phyloP scores from a whole-genome alignment of 805 yeast genomes.

The Starmera pachycereana region DNA sequence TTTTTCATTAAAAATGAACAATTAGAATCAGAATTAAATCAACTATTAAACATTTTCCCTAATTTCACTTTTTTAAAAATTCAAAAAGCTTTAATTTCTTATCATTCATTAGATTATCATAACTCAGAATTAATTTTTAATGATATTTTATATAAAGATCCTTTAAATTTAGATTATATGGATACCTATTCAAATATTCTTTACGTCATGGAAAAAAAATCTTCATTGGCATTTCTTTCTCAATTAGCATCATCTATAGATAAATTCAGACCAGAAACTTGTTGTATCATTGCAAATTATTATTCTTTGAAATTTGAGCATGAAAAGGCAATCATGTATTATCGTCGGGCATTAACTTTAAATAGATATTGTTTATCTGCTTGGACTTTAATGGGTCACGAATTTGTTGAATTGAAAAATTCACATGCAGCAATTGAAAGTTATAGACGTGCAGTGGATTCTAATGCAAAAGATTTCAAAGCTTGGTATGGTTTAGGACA shows the following conservation, averaged over 20 bases:
- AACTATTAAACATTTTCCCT: conserved; percentile 51
- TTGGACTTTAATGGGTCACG: conserved; percentile 99
- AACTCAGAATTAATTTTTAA: conserved; percentile 78
- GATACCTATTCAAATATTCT: conserved; percentile 92
- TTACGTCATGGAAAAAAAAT: conserved; percentile 83
- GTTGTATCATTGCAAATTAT: conserved; percentile 89
- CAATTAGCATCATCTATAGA: conserved; percentile 78
- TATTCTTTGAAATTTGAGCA: conserved; percentile 88
- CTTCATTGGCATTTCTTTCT: conserved; percentile 79
- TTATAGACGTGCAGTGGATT: conserved; percentile 86
- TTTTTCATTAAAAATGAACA: conserved; percentile 59
- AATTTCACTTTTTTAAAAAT: conserved; percentile 61
- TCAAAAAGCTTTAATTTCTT: conserved; percentile 74
- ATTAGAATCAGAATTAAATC: conserved; percentile 39
- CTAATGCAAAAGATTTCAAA: conserved; percentile 78
- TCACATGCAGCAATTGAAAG: conserved; percentile 97
- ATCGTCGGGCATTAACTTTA: conserved; percentile 76
- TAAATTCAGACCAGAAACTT: conserved; percentile 85
- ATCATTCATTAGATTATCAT: conserved; percentile 76
- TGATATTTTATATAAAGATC: conserved; percentile 60
- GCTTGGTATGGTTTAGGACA: conserved; percentile 99
- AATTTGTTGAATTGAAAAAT: conserved; percentile 90
- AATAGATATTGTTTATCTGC: conserved; percentile 78
- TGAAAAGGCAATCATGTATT: conserved; percentile 89
- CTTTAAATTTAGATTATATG: conserved; percentile 80